Evolutionary conservation across 2,329 filamentous ascomycete species (phyloP).

Genomic region (Aspergillus vadensis): DNA sequence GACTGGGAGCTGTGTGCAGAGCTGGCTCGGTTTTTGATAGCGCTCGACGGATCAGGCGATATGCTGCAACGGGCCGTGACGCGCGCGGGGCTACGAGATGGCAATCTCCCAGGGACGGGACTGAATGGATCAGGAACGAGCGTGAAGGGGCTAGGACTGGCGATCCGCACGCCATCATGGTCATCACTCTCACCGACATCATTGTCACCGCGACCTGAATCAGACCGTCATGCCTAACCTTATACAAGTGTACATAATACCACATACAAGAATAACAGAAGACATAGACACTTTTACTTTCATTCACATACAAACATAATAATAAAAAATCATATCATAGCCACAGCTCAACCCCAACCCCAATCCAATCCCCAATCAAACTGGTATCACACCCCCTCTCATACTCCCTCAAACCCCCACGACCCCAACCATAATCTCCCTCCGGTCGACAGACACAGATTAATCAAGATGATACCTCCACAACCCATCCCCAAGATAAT

Average conservation of each 20-base stretch:
- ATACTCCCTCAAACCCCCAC: not conserved
- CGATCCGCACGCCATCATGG: conserved; percentile 35
- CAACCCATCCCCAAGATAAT: conserved; percentile 91
- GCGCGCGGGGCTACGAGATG: conserved; percentile 40
- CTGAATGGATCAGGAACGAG: conserved; percentile 29
- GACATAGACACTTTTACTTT: too few species aligned
- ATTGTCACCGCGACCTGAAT: conserved; percentile 21
- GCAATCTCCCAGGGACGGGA: conserved; percentile 17
- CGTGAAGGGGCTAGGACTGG: conserved; percentile 39
- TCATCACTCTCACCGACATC: conserved; percentile 36
- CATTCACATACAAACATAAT: not conserved
- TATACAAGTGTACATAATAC: conserved; percentile 10
- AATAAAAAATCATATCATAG: too few species aligned
- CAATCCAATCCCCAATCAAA: not conserved
- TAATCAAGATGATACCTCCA: conserved; percentile 71
- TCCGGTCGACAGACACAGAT: conserved; percentile 19
- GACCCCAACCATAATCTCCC: too few species aligned
- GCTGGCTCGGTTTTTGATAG: conserved; percentile 89
- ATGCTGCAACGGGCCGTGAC: conserved; percentile 60
- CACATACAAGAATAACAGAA: not conserved
- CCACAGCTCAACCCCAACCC: not conserved
- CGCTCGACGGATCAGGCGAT: conserved; percentile 82
- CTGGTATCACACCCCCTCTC: too few species aligned
- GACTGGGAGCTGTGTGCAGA: conserved; percentile 98
- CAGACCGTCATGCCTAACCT: not conserved